These are phyloP conservation scores for Calonectria hawksworthii DNA, from an alignment of 2,329 filamentous ascomycete genomes.

Conservation along the genomic window DNA sequence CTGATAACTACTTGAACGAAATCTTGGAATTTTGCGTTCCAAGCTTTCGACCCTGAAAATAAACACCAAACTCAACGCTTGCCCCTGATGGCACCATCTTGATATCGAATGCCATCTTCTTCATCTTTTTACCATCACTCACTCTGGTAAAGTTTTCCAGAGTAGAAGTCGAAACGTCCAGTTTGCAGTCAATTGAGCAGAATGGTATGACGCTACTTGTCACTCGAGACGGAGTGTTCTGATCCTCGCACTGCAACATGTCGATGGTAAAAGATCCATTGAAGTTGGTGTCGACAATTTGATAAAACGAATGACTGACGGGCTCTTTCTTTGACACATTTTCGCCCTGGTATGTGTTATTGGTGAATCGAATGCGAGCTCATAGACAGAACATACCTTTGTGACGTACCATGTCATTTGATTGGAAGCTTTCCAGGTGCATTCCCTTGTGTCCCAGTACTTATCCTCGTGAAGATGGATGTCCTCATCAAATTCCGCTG, in stretches of 20 bases:
- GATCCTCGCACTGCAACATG: constrained; percentile 12
- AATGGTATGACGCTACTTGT: not conserved
- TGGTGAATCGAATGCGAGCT: no score
- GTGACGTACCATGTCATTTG: constrained; percentile 1
- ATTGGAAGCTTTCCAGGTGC: not conserved
- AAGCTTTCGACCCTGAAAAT: no score
- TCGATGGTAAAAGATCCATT: not conserved
- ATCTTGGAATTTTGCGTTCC: no score
- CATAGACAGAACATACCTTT: not conserved
- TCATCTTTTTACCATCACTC: not conserved
- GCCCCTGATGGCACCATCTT: constrained; percentile 3
- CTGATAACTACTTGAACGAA: no score
- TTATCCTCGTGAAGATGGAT: constrained; percentile 1
- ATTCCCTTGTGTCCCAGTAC: not conserved
- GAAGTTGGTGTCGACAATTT: not conserved
- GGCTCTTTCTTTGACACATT: constrained; percentile 9
- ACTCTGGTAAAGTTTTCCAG: not conserved
- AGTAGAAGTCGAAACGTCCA: not conserved
- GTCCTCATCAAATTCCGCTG: not conserved
- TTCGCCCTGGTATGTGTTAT: not conserved
- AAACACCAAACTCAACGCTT: not conserved
- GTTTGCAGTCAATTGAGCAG: not conserved
- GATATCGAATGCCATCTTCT: not conserved
- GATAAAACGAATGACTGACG: not conserved
- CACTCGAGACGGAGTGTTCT: not conserved